Base-by-base conservation (phyloP, 345 rosid genomes). In the Boechera stricta region DNA sequence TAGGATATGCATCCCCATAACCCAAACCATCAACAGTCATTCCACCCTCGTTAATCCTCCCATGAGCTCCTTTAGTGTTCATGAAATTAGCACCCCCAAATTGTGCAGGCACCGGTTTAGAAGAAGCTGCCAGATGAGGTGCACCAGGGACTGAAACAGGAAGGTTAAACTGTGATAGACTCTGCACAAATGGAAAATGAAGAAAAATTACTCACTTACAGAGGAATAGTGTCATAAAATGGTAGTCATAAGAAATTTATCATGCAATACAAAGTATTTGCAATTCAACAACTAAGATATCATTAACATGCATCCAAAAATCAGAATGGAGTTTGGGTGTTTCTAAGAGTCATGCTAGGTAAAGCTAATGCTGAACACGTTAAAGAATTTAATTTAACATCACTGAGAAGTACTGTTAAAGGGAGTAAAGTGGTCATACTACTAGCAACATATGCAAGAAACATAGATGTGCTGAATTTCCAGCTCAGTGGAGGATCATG, bases 101-200 rank as follows among this genome's bases (percentile, higher is more conserved):
- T 26, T 84, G 81, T 64, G 87, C 76, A 55, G 88, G 72, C 64
- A 84, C 89, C 26, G 85, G 80, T 80, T 78, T 86, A 72, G 88
- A 80, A 71, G 94, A 81, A 21, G 87, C 77, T 81, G 89, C 88
- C 72, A 80, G 77, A 64, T 89, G 71, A 64, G 88, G 94, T 51
- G 89, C 90, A 83, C 82, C 90, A 77, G 99, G 79, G 82, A 88
- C 89, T 35, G 98, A 87, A 76, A 88, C 98, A 44, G 99, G 95
- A 67, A 95, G 98, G 85, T 95, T 91, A 74, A 95, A 95, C 76
- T 95, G 99, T 44, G 98, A 95, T 71, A 95, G 90, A 82, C 98
- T 92, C 99, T 95, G 91, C 73, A 86, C 69, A 60, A 73, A 86
- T 69, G 52, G 48, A 15, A 69, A 80, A 80, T 75, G 51, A 87